Conservation (phyloP, 441 rosid species). For the Pelargonium australe region DNA sequence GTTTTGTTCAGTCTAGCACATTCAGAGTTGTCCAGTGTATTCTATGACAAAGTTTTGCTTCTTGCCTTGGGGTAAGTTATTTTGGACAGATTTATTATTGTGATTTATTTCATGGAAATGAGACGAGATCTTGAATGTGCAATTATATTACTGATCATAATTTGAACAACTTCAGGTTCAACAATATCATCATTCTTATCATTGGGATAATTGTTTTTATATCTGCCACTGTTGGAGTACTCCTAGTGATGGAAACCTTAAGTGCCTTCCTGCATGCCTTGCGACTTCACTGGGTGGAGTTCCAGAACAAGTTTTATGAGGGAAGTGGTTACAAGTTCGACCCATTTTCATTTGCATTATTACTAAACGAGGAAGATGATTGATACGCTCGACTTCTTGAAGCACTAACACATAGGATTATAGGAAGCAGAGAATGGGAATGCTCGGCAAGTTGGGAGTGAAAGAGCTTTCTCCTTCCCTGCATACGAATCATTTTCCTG, state of each 20-base stretch:
- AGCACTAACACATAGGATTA: background rate
- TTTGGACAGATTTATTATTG: background rate
- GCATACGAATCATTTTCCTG: background rate
- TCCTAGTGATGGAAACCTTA: slow-evolving; percentile 92
- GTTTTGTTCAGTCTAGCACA: slow-evolving; percentile 71
- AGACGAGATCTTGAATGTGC: slow-evolving; percentile 3
- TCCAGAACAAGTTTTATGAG: slow-evolving; percentile 87
- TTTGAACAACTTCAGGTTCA: slow-evolving; percentile 40
- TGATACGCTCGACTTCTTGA: slow-evolving; percentile 22
- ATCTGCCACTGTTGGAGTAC: slow-evolving; percentile 78
- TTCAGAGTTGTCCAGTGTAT: slow-evolving; percentile 79
- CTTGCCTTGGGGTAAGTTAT: slow-evolving; percentile 76
- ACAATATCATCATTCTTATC: slow-evolving; percentile 55
- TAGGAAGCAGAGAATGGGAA: slow-evolving; percentile 14
- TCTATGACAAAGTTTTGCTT: slow-evolving; percentile 90
- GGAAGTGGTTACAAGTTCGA: slow-evolving; percentile 84
- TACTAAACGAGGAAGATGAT: slow-evolving; percentile 48
- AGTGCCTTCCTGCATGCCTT: slow-evolving; percentile 89
- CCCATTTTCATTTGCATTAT: slow-evolving; percentile 57
- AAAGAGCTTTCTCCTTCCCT: background rate
- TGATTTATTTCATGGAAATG: slow-evolving; percentile 6
- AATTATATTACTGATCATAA: background rate
- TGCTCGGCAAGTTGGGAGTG: background rate
- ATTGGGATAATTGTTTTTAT: slow-evolving; percentile 61
- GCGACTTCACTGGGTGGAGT: slow-evolving; percentile 97